Base-by-base conservation (phyloP, 257 asterid genomes). In the Galeopsis tetrahit region DNA sequence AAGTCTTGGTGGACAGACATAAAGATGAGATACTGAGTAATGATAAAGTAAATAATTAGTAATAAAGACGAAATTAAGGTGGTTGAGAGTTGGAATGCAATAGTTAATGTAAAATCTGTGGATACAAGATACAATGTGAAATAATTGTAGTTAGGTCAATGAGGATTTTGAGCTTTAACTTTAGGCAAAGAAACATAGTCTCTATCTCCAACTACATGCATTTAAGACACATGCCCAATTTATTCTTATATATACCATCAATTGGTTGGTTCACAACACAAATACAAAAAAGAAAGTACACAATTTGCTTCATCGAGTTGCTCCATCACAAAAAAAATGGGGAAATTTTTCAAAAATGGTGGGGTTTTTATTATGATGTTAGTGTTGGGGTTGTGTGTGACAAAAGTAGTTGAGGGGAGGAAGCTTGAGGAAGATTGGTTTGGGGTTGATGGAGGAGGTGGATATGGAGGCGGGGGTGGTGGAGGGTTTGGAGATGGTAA, bases 181-280 rank as follows among this genome's bases (percentile, higher is more conserved):
- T 39, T 28, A 35, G 48, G 21, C 40, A 39, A 46, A 32, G 55
- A 44, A 59, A 13, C 49, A 2, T 28, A 64, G 79, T 77, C 77
- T 49, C 75, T 32, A 10, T 52, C 79, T 64, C 89, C 89, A 84
- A 84, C 89, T 82, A 79, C 82, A 79, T 77, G 85, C 82, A 82
- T 82, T 85, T 71, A 85, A 75, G 85, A 67, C 31, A 5, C 69
- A 10, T 64, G 64, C 63, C 63, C 70, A 14, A 13, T 58, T 42
- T n/a, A 33, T 49, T 10, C 58, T 72, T 82, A 80, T 85, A 71
- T 40, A 80, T 75, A 57, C 46, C 39, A 10, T 52, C 32, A 3
- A 10, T 31, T 36, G 34, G 13, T 34, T n/a, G 17, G 34, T 70
- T 51, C 21, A 57, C 64, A n/a, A 2, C 13, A 38, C 63, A 71